Evolutionary conservation across 2,329 filamentous ascomycete species (phyloP), one percentile per base, ranked within the genome.

Genomic region (Xylaria sp.): DNA sequence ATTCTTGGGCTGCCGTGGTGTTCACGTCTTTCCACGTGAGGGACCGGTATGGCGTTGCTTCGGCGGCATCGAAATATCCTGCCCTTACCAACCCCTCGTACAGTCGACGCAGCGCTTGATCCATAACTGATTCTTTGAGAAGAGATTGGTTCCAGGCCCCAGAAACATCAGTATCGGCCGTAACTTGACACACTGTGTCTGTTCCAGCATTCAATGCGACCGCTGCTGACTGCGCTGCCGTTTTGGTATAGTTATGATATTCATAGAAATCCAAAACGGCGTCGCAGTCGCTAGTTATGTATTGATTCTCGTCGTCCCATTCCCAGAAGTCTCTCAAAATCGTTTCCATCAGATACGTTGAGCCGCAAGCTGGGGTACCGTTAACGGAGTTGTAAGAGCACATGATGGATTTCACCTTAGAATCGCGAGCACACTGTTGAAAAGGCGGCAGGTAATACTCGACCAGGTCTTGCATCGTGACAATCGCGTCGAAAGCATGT

Each of bases 391-490:
- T 90, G 76, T 90, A 90, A 0, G 84, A 85, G 73, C 87, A 89
- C 88, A 90, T 90, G 71, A 90, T 81, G 40, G 88, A 89, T 18
- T 83, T 82, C 3, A 86, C 86, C 54, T 84, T 83, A 3, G 85
- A 84, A 74, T 90, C 87, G 12, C 86, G 82, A 53, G 85, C 87
- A 77, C 90, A 91, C 76, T 84, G 84, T 74, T 90, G 82, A 79
- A 92, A 92, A 0, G 89, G 85, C 0, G 87, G 89, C 48, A 91
- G 82, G 74, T 91, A 92, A 78, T 92, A 92, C 73, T 92, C 90
- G 0, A 86, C 83, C 4, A 92, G 79, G 68, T 93, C 90, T 72
- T 92, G 90, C 58, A 83, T 80, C 10, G 83, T 81, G 66, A 90
- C 85, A 13, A 84, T 80, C 5, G 88, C 84, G 74, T 91, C 82